Evolutionary conservation across 148 eudicot species (phyloP).

Genomic region (Vaccinium vitisidaea): DNA sequence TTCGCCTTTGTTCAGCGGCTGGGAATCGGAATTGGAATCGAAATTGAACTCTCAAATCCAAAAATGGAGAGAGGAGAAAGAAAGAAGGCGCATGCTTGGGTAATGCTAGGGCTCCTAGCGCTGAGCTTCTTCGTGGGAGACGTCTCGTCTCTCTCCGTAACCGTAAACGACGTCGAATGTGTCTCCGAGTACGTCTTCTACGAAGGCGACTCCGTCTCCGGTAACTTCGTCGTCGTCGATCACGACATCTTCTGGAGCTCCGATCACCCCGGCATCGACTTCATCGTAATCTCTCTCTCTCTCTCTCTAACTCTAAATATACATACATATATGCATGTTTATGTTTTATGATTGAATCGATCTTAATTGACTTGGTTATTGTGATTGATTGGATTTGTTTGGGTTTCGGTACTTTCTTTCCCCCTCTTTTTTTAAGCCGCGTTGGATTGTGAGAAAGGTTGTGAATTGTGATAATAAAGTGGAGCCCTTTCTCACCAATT

Average conservation of each 20-base stretch:
- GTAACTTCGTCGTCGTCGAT: slow-evolving; percentile 92
- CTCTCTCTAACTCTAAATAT: not conserved
- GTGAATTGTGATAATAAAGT: no score
- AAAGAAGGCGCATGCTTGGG: slow-evolving; percentile 23
- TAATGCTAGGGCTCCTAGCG: slow-evolving; percentile 38
- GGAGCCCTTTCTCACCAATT: no score
- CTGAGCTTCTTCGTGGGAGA: slow-evolving; percentile 33
- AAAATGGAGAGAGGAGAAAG: slow-evolving; percentile 32
- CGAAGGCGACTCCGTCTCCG: slow-evolving; percentile 82
- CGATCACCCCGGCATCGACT: slow-evolving; percentile 95
- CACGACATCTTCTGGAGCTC: slow-evolving; percentile 93
- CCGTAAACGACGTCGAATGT: slow-evolving; percentile 80
- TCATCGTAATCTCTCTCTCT: slow-evolving; percentile 41
- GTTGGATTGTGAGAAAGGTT: no score
- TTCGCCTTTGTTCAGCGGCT: not conserved
- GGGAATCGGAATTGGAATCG: not conserved
- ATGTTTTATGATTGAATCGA: not conserved
- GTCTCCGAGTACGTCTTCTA: slow-evolving; percentile 88
- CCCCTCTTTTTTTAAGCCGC: not conserved
- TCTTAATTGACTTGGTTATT: not conserved
- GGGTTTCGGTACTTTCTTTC: not conserved
- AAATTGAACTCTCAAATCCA: not conserved
- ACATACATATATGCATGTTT: not conserved
- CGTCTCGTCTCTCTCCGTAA: slow-evolving; percentile 59
- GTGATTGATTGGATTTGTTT: not conserved